Evolutionary conservation across 768 basidiomycete species (phyloP).

Genomic region (Phlebiopsis flavidoalba): DNA sequence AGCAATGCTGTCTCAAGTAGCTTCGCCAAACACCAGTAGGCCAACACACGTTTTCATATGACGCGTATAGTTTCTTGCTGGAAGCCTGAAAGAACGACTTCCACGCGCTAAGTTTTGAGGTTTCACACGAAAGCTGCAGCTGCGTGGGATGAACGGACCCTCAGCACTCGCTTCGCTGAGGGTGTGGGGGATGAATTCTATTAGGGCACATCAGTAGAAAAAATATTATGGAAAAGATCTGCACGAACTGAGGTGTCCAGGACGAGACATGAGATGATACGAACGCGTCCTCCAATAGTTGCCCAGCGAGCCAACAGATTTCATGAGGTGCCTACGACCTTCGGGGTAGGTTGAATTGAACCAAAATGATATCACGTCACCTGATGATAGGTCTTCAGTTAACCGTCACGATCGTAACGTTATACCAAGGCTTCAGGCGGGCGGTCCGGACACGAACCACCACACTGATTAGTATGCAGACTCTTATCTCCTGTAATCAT

Average conservation of each 20-base stretch:
- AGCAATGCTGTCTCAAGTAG: slow-evolving; percentile 58
- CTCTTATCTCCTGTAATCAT: slow-evolving; percentile 35
- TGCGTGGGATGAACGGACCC: slow-evolving; percentile 30
- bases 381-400: slow-evolving; percentile 50
- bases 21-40: slow-evolving; percentile 68
- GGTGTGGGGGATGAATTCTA: slow-evolving; percentile 10
- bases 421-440: not conserved
- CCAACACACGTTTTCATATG: slow-evolving; percentile 64
- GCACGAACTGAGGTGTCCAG: slow-evolving; percentile 13
- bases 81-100: slow-evolving; percentile 71
- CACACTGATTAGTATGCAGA: slow-evolving; percentile 32
- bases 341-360: slow-evolving; percentile 67
- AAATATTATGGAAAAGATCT: no score
- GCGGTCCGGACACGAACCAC: slow-evolving; percentile 24
- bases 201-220: not conserved
- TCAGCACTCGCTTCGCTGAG: no score
- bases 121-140: slow-evolving; percentile 56
- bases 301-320: slow-evolving; percentile 63
- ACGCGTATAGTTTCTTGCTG: slow-evolving; percentile 69
- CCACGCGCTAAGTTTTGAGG: slow-evolving; percentile 52
- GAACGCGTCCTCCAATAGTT: slow-evolving; percentile 50
- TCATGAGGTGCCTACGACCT: slow-evolving; percentile 61
- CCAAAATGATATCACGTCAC: slow-evolving; percentile 58
- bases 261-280: slow-evolving; percentile 20
- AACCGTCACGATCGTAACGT: not conserved